Conservation (phyloP, 2,329 filamentous ascomycete species). For the Lasiodiplodia gonubiensis region DNA sequence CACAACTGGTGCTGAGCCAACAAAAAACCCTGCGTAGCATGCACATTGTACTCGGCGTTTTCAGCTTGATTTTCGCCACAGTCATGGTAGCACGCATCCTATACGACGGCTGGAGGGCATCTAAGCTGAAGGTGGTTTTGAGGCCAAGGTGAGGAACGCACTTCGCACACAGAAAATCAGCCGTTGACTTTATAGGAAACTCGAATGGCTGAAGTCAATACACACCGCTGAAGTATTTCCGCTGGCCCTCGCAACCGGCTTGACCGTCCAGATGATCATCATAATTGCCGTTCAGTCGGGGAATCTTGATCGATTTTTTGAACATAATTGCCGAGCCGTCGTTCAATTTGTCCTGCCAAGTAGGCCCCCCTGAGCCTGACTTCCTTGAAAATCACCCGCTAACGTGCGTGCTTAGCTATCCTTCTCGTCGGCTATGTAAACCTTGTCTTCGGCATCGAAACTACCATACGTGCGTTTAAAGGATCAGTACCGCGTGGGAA, state of each 20-base stretch:
- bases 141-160: slow-evolving; percentile 40
- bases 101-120: slow-evolving; percentile 45
- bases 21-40: slow-evolving; percentile 47
- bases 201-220: slow-evolving; percentile 44
- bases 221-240: slow-evolving; percentile 50
- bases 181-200: slow-evolving; percentile 38
- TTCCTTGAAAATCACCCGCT: neutral
- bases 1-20: slow-evolving; percentile 41
- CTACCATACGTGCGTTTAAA: slow-evolving; percentile 61
- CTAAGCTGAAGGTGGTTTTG: slow-evolving; percentile 40
- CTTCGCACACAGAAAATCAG: neutral
- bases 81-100: slow-evolving; percentile 46
- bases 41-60: slow-evolving; percentile 47
- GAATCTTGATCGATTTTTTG: slow-evolving; percentile 45
- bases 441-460: slow-evolving; percentile 68
- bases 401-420: slow-evolving; percentile 54
- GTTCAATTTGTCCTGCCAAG: slow-evolving; percentile 47
- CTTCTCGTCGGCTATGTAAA: slow-evolving; percentile 72
- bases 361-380: slow-evolving; percentile 34
- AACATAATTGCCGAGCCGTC: slow-evolving; percentile 42
- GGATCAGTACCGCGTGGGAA: slow-evolving; percentile 60
- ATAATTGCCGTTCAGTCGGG: slow-evolving; percentile 48
- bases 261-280: slow-evolving; percentile 45
- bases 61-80: slow-evolving; percentile 45
- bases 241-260: slow-evolving; percentile 46